Conservation (phyloP, 371 early-diverging fungal species). For the Funneliformis caledonium region DNA sequence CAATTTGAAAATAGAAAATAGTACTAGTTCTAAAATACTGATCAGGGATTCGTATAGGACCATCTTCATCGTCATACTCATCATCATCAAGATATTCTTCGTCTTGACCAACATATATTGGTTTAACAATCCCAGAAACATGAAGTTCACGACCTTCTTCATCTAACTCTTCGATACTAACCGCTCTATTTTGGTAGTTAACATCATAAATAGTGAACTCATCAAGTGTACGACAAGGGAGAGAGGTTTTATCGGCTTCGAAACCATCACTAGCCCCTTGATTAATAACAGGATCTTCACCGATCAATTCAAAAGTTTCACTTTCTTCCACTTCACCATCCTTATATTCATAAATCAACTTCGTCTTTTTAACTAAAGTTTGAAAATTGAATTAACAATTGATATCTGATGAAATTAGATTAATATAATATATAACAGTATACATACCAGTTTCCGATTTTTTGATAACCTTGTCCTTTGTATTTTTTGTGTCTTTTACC, state of each 20-base stretch:
- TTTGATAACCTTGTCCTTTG: no score
- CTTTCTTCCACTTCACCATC: constrained; percentile 49
- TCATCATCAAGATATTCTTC: constrained; percentile 46
- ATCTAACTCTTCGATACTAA: constrained; percentile 49
- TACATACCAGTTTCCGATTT: no score
- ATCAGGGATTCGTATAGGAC: constrained; percentile 42
- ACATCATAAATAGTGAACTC: constrained; percentile 55
- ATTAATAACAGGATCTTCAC: constrained; percentile 48
- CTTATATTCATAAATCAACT: background rate
- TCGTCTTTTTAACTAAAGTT: background rate
- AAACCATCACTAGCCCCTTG: background rate
- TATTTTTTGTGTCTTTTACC: no score
- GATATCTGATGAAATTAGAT: no score
- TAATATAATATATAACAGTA: no score
- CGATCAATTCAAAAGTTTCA: constrained; percentile 51
- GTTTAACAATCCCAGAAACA: constrained; percentile 51
- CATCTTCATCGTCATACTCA: constrained; percentile 45
- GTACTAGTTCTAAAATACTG: constrained; percentile 46
- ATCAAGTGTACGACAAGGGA: constrained; percentile 52
- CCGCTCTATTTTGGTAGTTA: constrained; percentile 43
- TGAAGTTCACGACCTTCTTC: constrained; percentile 45
- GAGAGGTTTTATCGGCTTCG: constrained; percentile 42
- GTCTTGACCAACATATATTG: constrained; percentile 44
- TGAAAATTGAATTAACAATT: background rate
- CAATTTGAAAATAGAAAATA: constrained; percentile 53